Conservation (phyloP, 73 alveolate species). For the Paramecium sonneborni region DNA sequence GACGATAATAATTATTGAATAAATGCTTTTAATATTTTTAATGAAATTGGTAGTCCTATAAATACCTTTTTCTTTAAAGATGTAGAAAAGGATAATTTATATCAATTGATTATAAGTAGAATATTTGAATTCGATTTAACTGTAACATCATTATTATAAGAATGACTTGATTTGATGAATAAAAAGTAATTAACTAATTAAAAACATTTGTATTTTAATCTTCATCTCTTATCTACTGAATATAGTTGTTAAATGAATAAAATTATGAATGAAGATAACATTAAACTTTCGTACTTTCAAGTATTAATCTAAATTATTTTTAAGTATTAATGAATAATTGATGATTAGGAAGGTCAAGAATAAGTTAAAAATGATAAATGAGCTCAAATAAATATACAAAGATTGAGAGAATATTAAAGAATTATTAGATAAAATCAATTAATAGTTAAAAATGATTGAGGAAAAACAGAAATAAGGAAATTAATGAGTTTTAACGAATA, state of each 20-base stretch:
- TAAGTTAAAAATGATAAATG: not conserved
- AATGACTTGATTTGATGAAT: slow-evolving; percentile 59
- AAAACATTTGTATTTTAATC: not conserved
- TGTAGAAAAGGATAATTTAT: no score
- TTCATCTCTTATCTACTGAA: slow-evolving; percentile 47
- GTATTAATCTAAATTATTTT: not conserved
- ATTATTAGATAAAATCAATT: not conserved
- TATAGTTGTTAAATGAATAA: slow-evolving; percentile 88
- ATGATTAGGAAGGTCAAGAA: not conserved
- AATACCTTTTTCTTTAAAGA: no score
- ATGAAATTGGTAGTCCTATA: no score
- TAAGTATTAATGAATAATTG: slow-evolving; percentile 34
- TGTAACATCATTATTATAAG: slow-evolving; percentile 40
- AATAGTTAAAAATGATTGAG: not conserved
- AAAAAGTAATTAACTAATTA: slow-evolving; percentile 51
- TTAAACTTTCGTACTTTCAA: slow-evolving; percentile 85
- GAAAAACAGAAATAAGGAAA: slow-evolving; percentile 18
- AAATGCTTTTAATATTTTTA: no score
- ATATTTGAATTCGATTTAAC: no score
- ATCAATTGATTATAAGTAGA: no score
- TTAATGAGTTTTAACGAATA: not conserved
- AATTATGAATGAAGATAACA: slow-evolving; percentile 78
- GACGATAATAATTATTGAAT: no score
- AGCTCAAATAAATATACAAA: not conserved
- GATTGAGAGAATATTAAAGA: not conserved